These are phyloP conservation scores for Teunomyces atbi DNA, from an alignment of 805 yeast genomes.

Conservation along the genomic window DNA sequence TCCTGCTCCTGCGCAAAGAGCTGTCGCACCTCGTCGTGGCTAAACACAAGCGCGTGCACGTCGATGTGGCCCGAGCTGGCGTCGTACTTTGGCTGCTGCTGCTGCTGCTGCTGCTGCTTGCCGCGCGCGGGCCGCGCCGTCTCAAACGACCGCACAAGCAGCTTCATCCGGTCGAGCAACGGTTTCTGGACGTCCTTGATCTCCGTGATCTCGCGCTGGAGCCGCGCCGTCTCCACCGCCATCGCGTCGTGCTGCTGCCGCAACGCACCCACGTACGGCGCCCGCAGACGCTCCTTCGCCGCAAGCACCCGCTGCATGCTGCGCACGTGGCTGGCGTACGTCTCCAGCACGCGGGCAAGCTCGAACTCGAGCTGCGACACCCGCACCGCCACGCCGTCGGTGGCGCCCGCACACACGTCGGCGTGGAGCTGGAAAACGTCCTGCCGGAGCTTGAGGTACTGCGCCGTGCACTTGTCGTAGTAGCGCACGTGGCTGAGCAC, in stretches of 20 bases:
- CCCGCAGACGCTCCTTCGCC: slow-evolving; percentile 10
- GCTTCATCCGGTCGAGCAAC: slow-evolving; percentile 32
- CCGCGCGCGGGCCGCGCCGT: background rate
- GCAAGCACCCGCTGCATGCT: slow-evolving; percentile 19
- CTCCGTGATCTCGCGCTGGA: slow-evolving; percentile 21
- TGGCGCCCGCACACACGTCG: slow-evolving; percentile 1
- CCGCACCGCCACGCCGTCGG: slow-evolving; percentile 6
- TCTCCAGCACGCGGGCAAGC: slow-evolving; percentile 24
- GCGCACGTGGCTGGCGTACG: slow-evolving; percentile 25
- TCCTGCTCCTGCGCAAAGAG: slow-evolving; percentile 19
- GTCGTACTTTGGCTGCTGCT: background rate
- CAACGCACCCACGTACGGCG: slow-evolving; percentile 19
- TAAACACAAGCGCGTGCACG: slow-evolving; percentile 15
- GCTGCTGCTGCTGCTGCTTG: slow-evolving; percentile 4
- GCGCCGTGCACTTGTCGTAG: slow-evolving; percentile 31
- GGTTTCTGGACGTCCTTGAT: slow-evolving; percentile 34
- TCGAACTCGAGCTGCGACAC: slow-evolving; percentile 26
- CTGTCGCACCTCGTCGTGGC: slow-evolving; percentile 17
- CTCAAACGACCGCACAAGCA: slow-evolving; percentile 20
- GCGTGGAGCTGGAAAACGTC: slow-evolving; percentile 22
- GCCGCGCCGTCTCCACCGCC: slow-evolving; percentile 10
- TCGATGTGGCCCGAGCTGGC: slow-evolving; percentile 10
- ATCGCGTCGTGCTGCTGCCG: slow-evolving; percentile 20
- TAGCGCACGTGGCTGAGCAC: slow-evolving; percentile 27
- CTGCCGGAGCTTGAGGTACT: slow-evolving; percentile 34